Evolutionary conservation across 805 yeast species (phyloP), one percentile per base, ranked within the genome.

Genomic region (Zygoascus ofunaensis): DNA sequence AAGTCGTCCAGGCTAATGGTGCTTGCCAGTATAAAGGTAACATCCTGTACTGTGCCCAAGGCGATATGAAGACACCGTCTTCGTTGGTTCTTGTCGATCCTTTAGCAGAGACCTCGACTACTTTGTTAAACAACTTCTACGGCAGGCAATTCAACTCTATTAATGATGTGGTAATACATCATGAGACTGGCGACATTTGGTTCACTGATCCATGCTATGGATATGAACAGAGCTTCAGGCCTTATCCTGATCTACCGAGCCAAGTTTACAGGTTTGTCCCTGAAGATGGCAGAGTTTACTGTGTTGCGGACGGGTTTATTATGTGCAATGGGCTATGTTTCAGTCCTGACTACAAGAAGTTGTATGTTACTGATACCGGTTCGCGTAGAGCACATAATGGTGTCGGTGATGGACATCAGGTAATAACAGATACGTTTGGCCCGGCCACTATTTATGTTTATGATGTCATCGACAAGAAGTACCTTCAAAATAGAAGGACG

Each of bases 301-400:
- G 59, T 8, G 60, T 73, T 2, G 64, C 71, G 43, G 69, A 69
- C 28, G 62, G 66, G 17, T 61, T 76, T 42, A 58, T 59, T n/a
- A 79, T 81, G 44, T 78, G 95, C 8, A 87, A 87, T 60, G 94
- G 95, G 7, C 64, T 80, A 41, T 75, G 73, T 38, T 81, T 82
- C 77, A 53, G 60, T 5, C 58, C 55, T 4, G 66, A 62, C 39
- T 63, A 61, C 2, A 67, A 65, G 20, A 57, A 63, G 12, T 56
- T 74, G 56, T 78, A 69, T 48, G 69, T 77, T 62, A 75, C 82
- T 1, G 79, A 79, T 43, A 56, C 60, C 15, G 32, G 38, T 21
- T 22, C 32, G 8, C 15, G 8, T 3, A 34, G 43, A 14, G 50
- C 52, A 1, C 43, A 43, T 28, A 39, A 40, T 28, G 54, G 55